Evolutionary conservation across 257 asterid species (phyloP).

Genomic region (Nicotiana undulata): DNA sequence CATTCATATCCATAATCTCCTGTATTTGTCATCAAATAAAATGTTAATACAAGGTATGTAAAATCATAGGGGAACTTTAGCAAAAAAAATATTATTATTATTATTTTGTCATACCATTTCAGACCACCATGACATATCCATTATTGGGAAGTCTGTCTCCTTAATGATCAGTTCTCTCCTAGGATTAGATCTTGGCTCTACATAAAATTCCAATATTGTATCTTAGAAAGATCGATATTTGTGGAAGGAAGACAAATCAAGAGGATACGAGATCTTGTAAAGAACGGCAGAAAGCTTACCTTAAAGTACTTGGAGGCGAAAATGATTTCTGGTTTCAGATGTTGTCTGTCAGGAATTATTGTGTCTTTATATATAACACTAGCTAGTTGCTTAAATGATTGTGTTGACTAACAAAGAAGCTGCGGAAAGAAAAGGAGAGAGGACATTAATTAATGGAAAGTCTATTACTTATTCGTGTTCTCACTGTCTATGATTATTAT

Average conservation of each 20-base stretch:
- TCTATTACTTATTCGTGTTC: background rate
- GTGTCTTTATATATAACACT: background rate
- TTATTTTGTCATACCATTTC: constrained; percentile 9
- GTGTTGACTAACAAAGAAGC: background rate
- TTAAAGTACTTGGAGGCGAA: background rate
- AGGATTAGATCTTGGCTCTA: background rate
- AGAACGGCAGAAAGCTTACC: background rate
- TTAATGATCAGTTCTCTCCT: background rate
- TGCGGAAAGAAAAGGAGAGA: background rate
- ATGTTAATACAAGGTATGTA: background rate
- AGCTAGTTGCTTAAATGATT: background rate
- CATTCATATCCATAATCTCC: background rate
- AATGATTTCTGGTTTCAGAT: background rate
- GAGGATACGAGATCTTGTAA: background rate
- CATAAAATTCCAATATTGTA: background rate
- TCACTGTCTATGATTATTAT: background rate
- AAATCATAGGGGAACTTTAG: background rate
- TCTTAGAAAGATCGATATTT: background rate
- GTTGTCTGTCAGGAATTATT: background rate
- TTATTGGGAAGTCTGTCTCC: background rate
- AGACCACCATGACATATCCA: constrained; percentile 15
- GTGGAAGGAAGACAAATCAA: background rate
- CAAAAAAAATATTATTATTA: too few species aligned
- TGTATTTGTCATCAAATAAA: background rate
- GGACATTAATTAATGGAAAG: background rate